phyloP scores from a whole-genome alignment of 257 asterid species.

The Osmanthus fragrans region DNA sequence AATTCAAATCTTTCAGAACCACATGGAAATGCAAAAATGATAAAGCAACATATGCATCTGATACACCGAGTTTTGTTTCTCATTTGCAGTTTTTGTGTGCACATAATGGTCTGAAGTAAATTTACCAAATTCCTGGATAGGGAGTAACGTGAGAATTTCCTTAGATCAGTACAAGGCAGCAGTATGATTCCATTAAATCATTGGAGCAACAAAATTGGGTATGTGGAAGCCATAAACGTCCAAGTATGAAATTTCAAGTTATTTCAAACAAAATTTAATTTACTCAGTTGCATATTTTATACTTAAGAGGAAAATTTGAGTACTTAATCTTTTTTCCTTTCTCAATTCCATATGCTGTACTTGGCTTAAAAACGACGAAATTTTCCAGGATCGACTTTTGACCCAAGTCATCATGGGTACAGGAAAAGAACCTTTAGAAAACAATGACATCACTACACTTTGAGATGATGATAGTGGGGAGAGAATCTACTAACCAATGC shows the following conservation, averaged over 20 bases:
- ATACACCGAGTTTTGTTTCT: neutral
- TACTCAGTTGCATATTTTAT: constrained; percentile 10
- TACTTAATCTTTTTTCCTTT: neutral
- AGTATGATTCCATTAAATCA: neutral
- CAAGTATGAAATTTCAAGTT: neutral
- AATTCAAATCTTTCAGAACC: neutral
- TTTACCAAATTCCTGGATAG: neutral
- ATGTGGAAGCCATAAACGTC: neutral
- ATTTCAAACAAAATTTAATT: neutral
- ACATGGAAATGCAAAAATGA: neutral
- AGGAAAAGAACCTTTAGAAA: neutral
- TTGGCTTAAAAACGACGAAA: neutral
- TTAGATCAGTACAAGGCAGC: neutral
- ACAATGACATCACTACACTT: neutral
- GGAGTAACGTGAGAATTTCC: neutral
- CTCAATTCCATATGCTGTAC: neutral
- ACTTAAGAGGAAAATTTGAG: neutral
- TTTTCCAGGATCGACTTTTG: neutral
- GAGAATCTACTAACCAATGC: constrained; percentile 70
- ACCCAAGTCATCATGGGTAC: constrained; percentile 4
- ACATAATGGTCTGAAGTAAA: neutral
- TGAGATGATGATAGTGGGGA: constrained; percentile 5
- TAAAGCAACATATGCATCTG: neutral
- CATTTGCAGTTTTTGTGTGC: neutral
- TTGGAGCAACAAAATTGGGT: neutral